These are phyloP conservation scores for Discostella stelligeroides DNA, from an alignment of 108 stramenopile species.

Conservation along the genomic window DNA sequence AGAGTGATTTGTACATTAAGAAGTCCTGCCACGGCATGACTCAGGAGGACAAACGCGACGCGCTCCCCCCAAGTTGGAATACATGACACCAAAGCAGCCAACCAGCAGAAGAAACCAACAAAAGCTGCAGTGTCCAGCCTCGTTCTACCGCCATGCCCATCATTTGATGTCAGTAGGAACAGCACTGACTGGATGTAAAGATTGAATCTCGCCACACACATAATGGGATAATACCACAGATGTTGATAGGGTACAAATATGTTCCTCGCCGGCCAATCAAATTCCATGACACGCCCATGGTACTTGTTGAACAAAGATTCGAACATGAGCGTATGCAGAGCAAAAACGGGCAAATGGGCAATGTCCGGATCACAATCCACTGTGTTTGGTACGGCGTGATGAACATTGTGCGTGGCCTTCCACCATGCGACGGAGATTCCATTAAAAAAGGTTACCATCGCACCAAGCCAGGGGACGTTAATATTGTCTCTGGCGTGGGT, in stretches of 20 bases:
- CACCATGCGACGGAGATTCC: slow-evolving; percentile 92
- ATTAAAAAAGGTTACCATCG: slow-evolving; percentile 57
- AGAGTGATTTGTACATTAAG: slow-evolving; percentile 89
- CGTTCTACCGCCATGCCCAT: slow-evolving; percentile 43
- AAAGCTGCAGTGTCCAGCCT: slow-evolving; percentile 61
- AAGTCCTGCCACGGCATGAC: slow-evolving; percentile 82
- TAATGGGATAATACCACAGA: slow-evolving; percentile 86
- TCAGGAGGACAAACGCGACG: slow-evolving; percentile 65
- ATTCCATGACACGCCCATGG: slow-evolving; percentile 66
- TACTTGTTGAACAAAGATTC: slow-evolving; percentile 61
- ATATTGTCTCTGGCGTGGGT: slow-evolving; percentile 61
- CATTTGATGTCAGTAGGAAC: slow-evolving; percentile 39
- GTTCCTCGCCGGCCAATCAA: slow-evolving; percentile 61
- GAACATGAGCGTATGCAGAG: slow-evolving; percentile 73
- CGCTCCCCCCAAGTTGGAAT: slow-evolving; percentile 57
- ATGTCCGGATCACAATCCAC: slow-evolving; percentile 94
- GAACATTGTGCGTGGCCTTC: slow-evolving; percentile 92
- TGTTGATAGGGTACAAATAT: slow-evolving; percentile 87
- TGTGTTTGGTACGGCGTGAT: slow-evolving; percentile 89
- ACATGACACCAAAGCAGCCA: slow-evolving; percentile 43
- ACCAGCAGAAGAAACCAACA: slow-evolving; percentile 65
- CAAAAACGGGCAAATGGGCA: slow-evolving; percentile 91
- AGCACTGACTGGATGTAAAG: slow-evolving; percentile 75
- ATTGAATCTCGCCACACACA: slow-evolving; percentile 87
- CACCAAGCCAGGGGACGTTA: slow-evolving; percentile 55